A percentile compares a stretch with the other conserved stretches of the same genome.
Conservation (phyloP, 257 asterid species). For the Echium plantagineum region DNA sequence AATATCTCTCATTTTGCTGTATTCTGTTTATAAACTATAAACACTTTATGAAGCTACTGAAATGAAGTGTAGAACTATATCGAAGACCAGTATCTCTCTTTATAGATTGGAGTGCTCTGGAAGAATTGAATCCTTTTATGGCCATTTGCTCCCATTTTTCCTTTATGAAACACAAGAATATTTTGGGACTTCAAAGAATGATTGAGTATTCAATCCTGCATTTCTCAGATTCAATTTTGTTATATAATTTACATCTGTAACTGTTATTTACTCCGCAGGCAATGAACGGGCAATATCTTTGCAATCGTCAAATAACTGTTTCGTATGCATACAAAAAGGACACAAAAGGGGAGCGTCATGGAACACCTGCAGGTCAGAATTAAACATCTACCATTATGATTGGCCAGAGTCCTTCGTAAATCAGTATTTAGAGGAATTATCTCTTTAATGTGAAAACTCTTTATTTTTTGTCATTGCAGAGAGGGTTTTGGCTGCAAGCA, state of each 20-base stretch:
- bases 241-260: no score
- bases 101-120: no score
- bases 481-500: conserved; percentile 82
- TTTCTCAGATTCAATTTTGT: neutral
- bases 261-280: conserved; percentile 33
- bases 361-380: conserved; percentile 82
- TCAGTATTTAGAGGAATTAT: neutral
- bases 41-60: no score
- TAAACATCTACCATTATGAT: neutral
- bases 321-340: conserved; percentile 98
- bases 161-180: no score
- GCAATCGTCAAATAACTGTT: conserved; percentile 91
- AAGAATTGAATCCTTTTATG: no score
- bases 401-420: neutral
- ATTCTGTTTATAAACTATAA: no score
- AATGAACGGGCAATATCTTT: conserved; percentile 94
- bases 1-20: no score
- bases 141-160: no score
- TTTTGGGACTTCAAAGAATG: no score
- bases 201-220: neutral
- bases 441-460: neutral
- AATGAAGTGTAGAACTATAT: no score
- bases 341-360: conserved; percentile 97
- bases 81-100: no score
- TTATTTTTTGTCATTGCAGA: conserved; percentile 28